Evolutionary conservation across 768 basidiomycete species (phyloP).

Genomic region (Gautieria morchelliformis): DNA sequence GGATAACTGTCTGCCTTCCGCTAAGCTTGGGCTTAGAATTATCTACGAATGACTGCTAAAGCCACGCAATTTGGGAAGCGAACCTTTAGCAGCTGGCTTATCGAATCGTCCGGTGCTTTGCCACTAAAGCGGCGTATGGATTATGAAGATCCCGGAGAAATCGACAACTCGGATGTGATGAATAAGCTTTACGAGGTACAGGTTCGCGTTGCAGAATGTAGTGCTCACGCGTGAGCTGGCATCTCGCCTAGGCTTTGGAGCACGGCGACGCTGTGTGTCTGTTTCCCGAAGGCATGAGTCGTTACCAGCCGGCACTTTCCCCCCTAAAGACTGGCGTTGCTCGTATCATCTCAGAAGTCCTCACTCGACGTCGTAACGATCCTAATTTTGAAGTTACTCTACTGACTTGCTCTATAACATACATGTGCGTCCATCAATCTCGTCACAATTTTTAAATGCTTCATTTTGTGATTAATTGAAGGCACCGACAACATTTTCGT

Average conservation of each 20-base stretch:
- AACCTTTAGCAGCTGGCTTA: slow-evolving; percentile 86
- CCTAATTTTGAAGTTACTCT: slow-evolving; percentile 65
- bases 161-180: slow-evolving; percentile 67
- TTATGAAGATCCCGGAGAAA: slow-evolving; percentile 33
- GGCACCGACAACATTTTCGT: slow-evolving; percentile 81
- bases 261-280: slow-evolving; percentile 70
- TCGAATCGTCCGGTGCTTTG: slow-evolving; percentile 80
- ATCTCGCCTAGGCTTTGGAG: slow-evolving; percentile 50
- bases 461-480: slow-evolving; percentile 20
- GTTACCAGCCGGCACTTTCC: slow-evolving; percentile 80
- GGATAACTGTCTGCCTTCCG: neutral
- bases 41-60: slow-evolving; percentile 81
- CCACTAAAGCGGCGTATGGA: slow-evolving; percentile 76
- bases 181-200: slow-evolving; percentile 54
- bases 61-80: slow-evolving; percentile 74
- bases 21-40: slow-evolving; percentile 50
- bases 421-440: slow-evolving; percentile 41
- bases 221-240: neutral
- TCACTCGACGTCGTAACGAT: slow-evolving; percentile 58
- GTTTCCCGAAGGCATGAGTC: slow-evolving; percentile 81
- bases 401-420: slow-evolving; percentile 72
- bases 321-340: slow-evolving; percentile 86
- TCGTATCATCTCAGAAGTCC: slow-evolving; percentile 67
- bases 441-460: slow-evolving; percentile 8
- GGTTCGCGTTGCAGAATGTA: neutral